Base-by-base conservation (phyloP, 2,329 filamentous ascomycete species). In the Sporothrix variecibatus region DNA sequence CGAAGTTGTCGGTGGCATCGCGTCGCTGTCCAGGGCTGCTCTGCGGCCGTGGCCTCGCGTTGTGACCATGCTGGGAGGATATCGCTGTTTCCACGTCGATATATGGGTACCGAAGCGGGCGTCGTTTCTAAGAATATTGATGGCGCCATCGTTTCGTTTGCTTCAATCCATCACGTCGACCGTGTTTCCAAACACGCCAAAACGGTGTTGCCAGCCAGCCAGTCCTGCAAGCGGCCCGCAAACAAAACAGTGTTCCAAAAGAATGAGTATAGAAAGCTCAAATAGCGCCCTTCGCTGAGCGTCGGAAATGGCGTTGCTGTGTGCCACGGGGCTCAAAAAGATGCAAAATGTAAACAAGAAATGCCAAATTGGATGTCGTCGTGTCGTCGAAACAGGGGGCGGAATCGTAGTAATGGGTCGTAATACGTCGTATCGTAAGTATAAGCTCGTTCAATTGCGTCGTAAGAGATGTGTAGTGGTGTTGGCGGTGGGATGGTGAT, bases 1-100 rank as follows among this genome's bases (percentile, higher is more conserved):
- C 85, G 84, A 23, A 87, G 81, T 6, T 87, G 78, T 2, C 85
- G 82, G 67, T 85, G 83, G 62, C 86, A 87, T 73, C 85, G 80
- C 69, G 84, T 82, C 5, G 86, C 84, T 4, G 85, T 87, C 86
- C 86, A 87, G 15, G 80, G 80, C 62, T 82, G 75, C 26, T 75
- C 74, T 4, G 73, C 49, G 0, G 67, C 43, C 5, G 72, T 60
- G 3, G 62, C 72, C 5, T 75, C 73, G 5, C 73, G 75, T 34
- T 62, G 67, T 1, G 69, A 23, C 20, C 46, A 46, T 3, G 75
- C 23, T 2, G 74, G 75, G 1, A 73, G 60, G 9, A 73, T 68
- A 23, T 72, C 73, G 49, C 73, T 72, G 56, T 67, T 74, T 46
- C 75, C 73, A 46, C 71, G 74, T 15, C 74, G 74, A 28, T 68